Evolutionary conservation across 1,139 yeast genomes (phyloP).

Genomic region (Candida tetrigidarum): DNA sequence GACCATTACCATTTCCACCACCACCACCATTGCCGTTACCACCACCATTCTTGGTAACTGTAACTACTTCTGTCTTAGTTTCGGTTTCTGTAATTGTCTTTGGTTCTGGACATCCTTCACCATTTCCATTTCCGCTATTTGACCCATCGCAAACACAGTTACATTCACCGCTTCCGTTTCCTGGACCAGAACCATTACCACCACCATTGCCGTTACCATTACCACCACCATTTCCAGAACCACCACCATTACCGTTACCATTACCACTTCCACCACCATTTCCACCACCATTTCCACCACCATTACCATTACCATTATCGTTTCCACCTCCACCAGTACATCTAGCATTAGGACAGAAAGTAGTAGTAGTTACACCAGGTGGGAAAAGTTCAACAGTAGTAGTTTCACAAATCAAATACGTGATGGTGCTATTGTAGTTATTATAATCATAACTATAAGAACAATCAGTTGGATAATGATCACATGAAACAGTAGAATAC

Average conservation of each 20-base stretch:
- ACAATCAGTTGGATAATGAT: not conserved
- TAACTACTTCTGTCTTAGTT: not conserved
- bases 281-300: slow-evolving; percentile 50
- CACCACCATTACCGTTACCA: not conserved
- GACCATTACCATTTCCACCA: not conserved
- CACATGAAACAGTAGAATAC: not conserved
- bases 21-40: too few relatives aligned
- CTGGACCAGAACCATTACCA: not conserved
- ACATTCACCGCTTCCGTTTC: not conserved
- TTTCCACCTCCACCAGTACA: not conserved
- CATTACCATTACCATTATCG: slow-evolving; percentile 38
- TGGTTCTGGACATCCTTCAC: not conserved
- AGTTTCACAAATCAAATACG: not conserved
- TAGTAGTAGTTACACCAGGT: not conserved
- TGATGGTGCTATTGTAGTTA: not conserved
- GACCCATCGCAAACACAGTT: not conserved
- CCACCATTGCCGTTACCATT: not conserved
- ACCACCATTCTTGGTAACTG: not conserved
- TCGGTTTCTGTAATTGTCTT: not conserved
- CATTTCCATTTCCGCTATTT: not conserved
- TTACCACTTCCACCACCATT: not conserved
- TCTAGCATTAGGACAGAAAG: slow-evolving; percentile 2
- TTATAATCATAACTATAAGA: not conserved
- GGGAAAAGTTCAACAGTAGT: slow-evolving; percentile 1
- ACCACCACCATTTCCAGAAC: slow-evolving; percentile 1